phyloP scores from a whole-genome alignment of 2,329 filamentous ascomycete species.

The Fusarium solani-melongenae region DNA sequence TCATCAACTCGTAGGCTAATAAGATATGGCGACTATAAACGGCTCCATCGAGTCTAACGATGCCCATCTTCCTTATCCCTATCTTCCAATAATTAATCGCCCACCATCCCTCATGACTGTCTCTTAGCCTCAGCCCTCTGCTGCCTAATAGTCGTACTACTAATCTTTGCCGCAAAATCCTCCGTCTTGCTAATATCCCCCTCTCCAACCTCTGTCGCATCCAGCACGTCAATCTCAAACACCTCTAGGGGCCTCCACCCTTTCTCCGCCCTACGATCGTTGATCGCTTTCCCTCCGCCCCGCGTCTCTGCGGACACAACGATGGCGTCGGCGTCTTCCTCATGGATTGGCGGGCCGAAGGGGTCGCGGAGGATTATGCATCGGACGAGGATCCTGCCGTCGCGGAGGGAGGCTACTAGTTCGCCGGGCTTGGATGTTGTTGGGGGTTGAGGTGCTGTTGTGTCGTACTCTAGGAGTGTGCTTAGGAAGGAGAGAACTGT shows the following conservation, averaged over 20 bases:
- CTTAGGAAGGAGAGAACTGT: conserved; percentile 79
- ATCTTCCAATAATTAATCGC: not conserved
- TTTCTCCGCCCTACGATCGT: conserved; percentile 79
- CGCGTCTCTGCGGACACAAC: conserved; percentile 91
- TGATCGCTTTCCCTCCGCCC: conserved; percentile 85
- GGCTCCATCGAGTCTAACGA: not conserved
- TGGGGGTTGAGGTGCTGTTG: conserved; percentile 23
- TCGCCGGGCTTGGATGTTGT: conserved; percentile 41
- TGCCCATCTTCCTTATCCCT: not conserved
- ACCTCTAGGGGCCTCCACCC: conserved; percentile 82
- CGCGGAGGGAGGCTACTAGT: conserved; percentile 64
- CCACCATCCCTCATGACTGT: not conserved
- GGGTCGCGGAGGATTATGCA: conserved; percentile 89
- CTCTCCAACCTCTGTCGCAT: conserved; percentile 58
- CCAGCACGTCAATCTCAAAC: conserved; percentile 90
- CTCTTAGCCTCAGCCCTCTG: conserved; percentile 53
- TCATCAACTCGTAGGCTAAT: not conserved
- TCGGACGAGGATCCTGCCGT: conserved; percentile 72
- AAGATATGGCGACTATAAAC: not conserved
- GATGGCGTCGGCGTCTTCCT: conserved; percentile 80
- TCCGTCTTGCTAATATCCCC: conserved; percentile 57
- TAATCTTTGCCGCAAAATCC: conserved; percentile 85
- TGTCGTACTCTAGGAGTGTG: conserved; percentile 65
- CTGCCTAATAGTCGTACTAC: conserved; percentile 84
- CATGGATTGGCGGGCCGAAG: conserved; percentile 90